phyloP scores from a whole-genome alignment of 75 land plant species.

The Adiantum capillusveneris region DNA sequence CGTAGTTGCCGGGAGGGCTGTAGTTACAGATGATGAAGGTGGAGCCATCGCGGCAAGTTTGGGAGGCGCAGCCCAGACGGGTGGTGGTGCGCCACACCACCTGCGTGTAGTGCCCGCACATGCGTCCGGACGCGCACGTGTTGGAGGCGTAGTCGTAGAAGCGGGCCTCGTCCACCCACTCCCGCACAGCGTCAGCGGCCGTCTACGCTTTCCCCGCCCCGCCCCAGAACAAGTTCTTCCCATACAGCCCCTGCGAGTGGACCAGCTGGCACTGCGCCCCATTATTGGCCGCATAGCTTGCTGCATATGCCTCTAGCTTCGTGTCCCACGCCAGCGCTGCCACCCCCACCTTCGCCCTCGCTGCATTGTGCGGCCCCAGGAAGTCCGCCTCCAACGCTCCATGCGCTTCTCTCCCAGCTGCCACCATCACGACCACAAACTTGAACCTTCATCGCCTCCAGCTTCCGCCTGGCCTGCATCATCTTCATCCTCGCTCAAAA shows the following conservation, averaged over 20 bases:
- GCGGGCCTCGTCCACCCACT: conserved; percentile 10
- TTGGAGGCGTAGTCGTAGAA: conserved; percentile 12
- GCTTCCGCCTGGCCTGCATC: too few relatives aligned
- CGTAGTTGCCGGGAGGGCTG: conserved; percentile 23
- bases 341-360: conserved; percentile 9
- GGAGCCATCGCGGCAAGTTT: conserved; percentile 14
- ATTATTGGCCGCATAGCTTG: conserved; percentile 8
- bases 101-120: conserved; percentile 21
- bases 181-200: conserved; percentile 2
- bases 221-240: conserved; percentile 10
- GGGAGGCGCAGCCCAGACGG: conserved; percentile 16
- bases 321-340: conserved; percentile 8
- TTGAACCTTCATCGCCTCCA: too few relatives aligned
- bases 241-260: conserved; percentile 8
- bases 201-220: neutral
- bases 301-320: conserved; percentile 13
- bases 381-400: too few relatives aligned
- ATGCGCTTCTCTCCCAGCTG: too few relatives aligned
- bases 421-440: too few relatives aligned
- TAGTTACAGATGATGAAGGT: conserved; percentile 23
- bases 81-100: conserved; percentile 22
- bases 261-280: conserved; percentile 4
- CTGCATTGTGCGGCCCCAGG: neutral
- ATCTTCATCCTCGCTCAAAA: too few relatives aligned
- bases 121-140: conserved; percentile 1